Conservation (phyloP, 225 moss, liverwort and hornwort species). For the Thuidium tamariscinum region DNA sequence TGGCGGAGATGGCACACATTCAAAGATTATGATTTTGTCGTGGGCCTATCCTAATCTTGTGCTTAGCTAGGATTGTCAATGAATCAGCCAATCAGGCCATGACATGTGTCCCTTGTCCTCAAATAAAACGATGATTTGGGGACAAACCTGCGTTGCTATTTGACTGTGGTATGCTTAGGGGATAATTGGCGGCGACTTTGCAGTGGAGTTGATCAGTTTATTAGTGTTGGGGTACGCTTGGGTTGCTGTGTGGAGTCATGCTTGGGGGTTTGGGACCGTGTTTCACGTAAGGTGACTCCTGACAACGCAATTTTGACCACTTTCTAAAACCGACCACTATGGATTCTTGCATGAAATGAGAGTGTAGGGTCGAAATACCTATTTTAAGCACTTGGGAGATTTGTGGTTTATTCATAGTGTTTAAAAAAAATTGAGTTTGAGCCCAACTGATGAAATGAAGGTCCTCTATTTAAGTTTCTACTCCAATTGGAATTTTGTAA, state of each 20-base stretch:
- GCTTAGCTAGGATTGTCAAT: background rate
- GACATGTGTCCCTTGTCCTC: background rate
- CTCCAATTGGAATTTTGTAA: no score
- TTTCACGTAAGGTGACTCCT: background rate
- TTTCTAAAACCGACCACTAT: no score
- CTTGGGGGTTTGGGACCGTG: background rate
- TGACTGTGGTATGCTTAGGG: background rate
- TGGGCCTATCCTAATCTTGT: fast-evolving
- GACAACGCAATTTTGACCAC: no score
- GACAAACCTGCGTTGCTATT: background rate
- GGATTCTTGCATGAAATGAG: no score
- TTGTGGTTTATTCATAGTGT: no score
- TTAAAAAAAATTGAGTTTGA: no score
- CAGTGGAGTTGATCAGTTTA: background rate
- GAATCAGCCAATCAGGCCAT: background rate
- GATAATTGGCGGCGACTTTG: background rate
- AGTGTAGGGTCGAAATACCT: no score
- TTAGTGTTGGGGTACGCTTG: background rate
- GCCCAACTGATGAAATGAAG: no score
- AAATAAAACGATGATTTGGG: background rate
- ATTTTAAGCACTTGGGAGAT: no score
- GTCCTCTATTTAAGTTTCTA: no score
- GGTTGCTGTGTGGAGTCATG: no score
- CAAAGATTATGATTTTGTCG: background rate
- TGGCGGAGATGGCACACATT: background rate